These are phyloP conservation scores for Heliosperma pusillum DNA, from an alignment of 148 eudicot species.

Conservation along the genomic window DNA sequence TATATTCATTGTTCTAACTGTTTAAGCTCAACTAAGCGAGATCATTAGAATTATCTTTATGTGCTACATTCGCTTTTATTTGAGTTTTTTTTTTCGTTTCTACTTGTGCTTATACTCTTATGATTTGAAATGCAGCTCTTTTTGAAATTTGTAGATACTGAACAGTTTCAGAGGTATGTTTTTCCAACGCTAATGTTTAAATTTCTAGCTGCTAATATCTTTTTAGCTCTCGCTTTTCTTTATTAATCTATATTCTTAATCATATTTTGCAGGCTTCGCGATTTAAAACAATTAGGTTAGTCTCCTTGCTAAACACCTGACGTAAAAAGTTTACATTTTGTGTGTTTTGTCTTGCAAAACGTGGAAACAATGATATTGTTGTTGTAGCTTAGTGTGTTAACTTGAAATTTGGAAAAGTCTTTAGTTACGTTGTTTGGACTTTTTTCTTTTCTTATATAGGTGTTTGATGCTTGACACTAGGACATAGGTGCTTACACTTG, in stretches of 20 bases:
- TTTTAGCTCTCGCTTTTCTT: not conserved
- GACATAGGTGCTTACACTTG: not conserved
- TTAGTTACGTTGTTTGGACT: not conserved
- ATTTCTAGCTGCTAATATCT: not conserved
- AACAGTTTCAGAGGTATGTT: conserved; percentile 82
- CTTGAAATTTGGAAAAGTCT: not conserved
- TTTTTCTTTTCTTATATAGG: not conserved
- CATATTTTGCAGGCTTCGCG: conserved; percentile 64
- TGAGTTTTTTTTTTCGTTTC: not conserved
- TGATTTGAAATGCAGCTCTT: conserved; percentile 40
- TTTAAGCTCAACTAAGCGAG: not conserved
- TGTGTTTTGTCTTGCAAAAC: not conserved
- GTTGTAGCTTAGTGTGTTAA: not conserved
- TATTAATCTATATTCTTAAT: conserved; percentile 10
- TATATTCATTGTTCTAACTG: not conserved
- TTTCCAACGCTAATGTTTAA: not conserved
- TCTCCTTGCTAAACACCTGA: not conserved
- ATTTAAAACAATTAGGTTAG: conserved; percentile 85
- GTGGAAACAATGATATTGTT: not conserved
- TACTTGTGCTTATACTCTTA: not conserved
- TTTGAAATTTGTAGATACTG: conserved; percentile 74
- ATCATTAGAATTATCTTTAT: not conserved
- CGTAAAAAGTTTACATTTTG: not conserved
- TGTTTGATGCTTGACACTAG: not conserved
- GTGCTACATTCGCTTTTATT: not conserved